Base-by-base conservation (phyloP, 108 stramenopile genomes). In the Chaetoceros tenuissimus region DNA sequence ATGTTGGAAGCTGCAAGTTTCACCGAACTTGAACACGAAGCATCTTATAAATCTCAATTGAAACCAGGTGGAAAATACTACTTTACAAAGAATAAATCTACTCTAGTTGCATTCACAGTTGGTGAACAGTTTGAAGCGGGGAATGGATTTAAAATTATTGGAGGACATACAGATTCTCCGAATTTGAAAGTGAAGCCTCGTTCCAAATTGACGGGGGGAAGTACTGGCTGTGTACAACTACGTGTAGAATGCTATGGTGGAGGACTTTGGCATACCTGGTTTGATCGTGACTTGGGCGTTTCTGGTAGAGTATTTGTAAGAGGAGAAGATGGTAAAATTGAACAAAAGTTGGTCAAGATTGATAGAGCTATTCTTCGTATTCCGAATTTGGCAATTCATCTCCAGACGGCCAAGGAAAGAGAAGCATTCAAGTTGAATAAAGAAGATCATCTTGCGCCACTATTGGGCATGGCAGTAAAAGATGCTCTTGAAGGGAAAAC, bases 221-320 rank as follows among this genome's bases (percentile, higher is more conserved):
- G 49, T 7, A 64, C 75, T 51, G 85, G 84, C 1, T 60, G 59
- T 29, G 73, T 75, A 26, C 85, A 92, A 67, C 50, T 95, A n/a
- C 80, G 67, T 29, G 93, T 83, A n/a, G 89, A 93, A 57, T 92
- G 92, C 46, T 97, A 97, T 77, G 96, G 96, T n/a, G 94, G 96
- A 21, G 96, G 94, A 16, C 63, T 97, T 55, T 97, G 94, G 96
- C 87, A 97, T 64, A 95, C 94, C 1, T 95, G 94, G 94, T 95
- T 97, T 63, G 96, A 97, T 63, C 71, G 96, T 17, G 97, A 99
- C 64, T 74, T 98, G 48, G 74, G 87, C 17, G 55, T 99, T 17
- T 91, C 89, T 46, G 98, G 98, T 2, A 69, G 96, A 20, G 98
- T 92, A 0, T 81, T 99, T 53, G 69, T 96, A 0, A 77, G 87